These are phyloP conservation scores for Coemansia sp. DNA, from an alignment of 192 early-diverging fungal genomes.

Conservation along the genomic window DNA sequence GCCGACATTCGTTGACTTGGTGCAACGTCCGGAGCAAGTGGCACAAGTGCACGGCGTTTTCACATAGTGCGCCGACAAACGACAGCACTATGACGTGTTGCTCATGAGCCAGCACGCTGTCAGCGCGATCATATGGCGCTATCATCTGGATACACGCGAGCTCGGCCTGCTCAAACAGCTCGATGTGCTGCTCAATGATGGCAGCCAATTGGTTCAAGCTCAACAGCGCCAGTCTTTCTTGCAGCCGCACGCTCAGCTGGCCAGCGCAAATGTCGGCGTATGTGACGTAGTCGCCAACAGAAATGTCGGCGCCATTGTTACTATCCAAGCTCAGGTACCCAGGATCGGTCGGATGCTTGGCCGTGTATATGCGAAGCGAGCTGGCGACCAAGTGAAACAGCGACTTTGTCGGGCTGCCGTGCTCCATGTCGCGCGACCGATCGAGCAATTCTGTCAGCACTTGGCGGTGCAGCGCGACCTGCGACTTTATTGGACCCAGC, in stretches of 20 bases:
- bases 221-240: conserved; percentile 11
- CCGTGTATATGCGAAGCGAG: background rate
- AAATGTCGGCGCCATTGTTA: background rate
- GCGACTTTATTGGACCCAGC: conserved; percentile 24
- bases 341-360: background rate
- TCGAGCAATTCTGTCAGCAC: conserved; percentile 19
- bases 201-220: conserved; percentile 25
- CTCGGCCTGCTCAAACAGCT: conserved; percentile 25
- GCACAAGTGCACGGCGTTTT: conserved; percentile 32
- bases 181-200: conserved; percentile 18
- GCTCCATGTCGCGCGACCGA: conserved; percentile 20
- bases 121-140: conserved; percentile 16
- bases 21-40: conserved; percentile 25
- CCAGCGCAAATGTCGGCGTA: background rate
- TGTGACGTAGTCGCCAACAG: background rate
- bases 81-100: conserved; percentile 34
- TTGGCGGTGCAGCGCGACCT: conserved; percentile 21
- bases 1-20: conserved; percentile 15
- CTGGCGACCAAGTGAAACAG: conserved; percentile 28
- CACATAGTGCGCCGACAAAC: conserved; percentile 42
- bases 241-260: background rate
- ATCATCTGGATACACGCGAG: conserved; percentile 25
- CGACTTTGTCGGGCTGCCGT: conserved; percentile 26
- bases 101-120: conserved; percentile 21
- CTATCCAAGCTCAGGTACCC: background rate